Evolutionary conservation across 768 basidiomycete genomes (phyloP).

Genomic region (Amanita brunnescens): DNA sequence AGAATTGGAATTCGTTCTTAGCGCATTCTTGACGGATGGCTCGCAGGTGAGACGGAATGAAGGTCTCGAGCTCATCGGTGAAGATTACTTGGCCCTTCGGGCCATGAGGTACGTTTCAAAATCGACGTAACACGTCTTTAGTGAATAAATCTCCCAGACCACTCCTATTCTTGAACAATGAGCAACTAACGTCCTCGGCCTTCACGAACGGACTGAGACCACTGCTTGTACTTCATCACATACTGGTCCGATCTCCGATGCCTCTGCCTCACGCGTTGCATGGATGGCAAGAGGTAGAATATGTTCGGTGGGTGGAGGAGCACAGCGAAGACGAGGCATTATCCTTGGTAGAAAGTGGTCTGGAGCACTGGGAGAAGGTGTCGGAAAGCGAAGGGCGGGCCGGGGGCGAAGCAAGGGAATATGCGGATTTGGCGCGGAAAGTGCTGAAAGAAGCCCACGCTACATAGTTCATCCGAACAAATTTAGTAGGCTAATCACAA

Average conservation of each 20-base stretch:
- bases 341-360: conserved; percentile 71
- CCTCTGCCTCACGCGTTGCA: conserved; percentile 84
- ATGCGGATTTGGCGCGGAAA: conserved; percentile 54
- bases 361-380: conserved; percentile 72
- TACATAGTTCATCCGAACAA: conserved; percentile 2
- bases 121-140: not conserved
- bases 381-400: conserved; percentile 49
- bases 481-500: too few relatives aligned
- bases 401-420: conserved; percentile 42
- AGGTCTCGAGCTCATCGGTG: conserved; percentile 68
- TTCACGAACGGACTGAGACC: conserved; percentile 76
- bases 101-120: conserved; percentile 64
- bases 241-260: conserved; percentile 81
- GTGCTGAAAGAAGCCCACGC: conserved; percentile 44
- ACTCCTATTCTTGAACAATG: conserved; percentile 81
- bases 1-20: conserved; percentile 87
- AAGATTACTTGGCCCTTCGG: conserved; percentile 79
- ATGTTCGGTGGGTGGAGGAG: conserved; percentile 93
- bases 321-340: conserved; percentile 75
- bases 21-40: conserved; percentile 61
- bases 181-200: conserved; percentile 51
- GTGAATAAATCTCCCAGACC: conserved; percentile 43
- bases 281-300: conserved; percentile 93
- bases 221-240: conserved; percentile 84
- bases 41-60: conserved; percentile 50